Evolutionary conservation across 352 stramenopile species (phyloP).

Genomic region (Pythium chondricola): DNA sequence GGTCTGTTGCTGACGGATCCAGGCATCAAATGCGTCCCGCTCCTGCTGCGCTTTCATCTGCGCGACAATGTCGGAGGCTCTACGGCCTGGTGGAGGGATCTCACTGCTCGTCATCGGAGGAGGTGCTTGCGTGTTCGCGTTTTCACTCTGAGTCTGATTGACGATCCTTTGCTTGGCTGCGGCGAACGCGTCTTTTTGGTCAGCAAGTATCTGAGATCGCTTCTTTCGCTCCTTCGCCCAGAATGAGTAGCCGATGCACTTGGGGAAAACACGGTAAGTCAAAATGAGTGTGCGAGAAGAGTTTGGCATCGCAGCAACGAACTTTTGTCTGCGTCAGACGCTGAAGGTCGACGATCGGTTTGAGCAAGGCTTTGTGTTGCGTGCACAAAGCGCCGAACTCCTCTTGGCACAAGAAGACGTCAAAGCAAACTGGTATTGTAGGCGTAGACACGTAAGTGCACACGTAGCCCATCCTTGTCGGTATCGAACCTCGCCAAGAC

Average conservation of each 20-base stretch:
- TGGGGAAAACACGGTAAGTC: background rate
- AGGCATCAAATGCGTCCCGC: conserved; percentile 8
- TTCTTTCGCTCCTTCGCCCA: conserved; percentile 36
- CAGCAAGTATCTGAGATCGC: conserved; percentile 15
- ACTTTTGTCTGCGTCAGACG: conserved; percentile 20
- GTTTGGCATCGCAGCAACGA: background rate
- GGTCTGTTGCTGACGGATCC: conserved; percentile 7
- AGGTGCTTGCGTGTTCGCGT: background rate
- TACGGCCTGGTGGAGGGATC: background rate
- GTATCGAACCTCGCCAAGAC: conserved; percentile 29
- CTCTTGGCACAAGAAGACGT: conserved; percentile 14
- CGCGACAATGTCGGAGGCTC: conserved; percentile 17
- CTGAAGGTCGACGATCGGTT: conserved; percentile 38
- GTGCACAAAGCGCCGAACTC: conserved; percentile 34
- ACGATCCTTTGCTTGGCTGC: conserved; percentile 13
- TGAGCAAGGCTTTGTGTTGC: conserved; percentile 30
- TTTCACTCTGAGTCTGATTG: background rate
- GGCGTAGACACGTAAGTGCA: background rate
- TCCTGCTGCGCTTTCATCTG: conserved; percentile 14
- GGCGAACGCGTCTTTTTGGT: conserved; percentile 24
- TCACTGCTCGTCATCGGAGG: background rate
- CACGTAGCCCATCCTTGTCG: conserved; percentile 26
- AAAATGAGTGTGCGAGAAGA: background rate
- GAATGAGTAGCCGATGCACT: conserved; percentile 32
- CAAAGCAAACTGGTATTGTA: background rate